Base-by-base conservation (phyloP, 2,329 filamentous ascomycete species). In the Monascus ruber region DNA sequence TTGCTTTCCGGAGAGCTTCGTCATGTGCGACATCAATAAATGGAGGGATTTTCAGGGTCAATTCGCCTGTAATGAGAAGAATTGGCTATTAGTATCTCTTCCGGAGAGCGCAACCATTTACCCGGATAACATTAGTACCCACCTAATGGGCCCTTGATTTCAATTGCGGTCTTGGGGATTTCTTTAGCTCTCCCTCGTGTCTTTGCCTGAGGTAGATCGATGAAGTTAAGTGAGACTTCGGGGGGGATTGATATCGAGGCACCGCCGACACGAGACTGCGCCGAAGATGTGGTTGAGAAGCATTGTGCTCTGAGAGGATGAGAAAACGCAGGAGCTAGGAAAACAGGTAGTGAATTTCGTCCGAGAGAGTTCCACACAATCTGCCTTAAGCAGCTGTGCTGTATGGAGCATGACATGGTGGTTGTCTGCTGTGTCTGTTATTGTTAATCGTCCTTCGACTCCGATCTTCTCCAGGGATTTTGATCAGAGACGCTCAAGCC, bases 91-190 rank as follows among this genome's bases (percentile, higher is more conserved):
- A 48, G 42, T 35, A 37, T 25, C 9, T 17, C 17, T 17, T 17
- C 17, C 17, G 17, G 17, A 17, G 17, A 17, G 17, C 17, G 17
- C 3, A 17, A 17, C 17, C 3, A 17, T 17, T 17, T 17, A 17
- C 17, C 17, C 17, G 17, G 17, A 17, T 17, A 17, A 17, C 8
- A 26, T 6, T 6, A 5, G 33, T 11, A 46, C 71, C 43, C 63
- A 84, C 81, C 89, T 50, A 91, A 65, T 3, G 89, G 89, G 5
- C 89, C 89, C 53, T 80, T 77, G 33, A 95, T 76, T 37, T 82
- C 79, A 38, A 94, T 76, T 2, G 59, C 58, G 33, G 70, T 82
- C 49, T 78, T 76, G 54, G 75, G 79, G 27, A 75, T 68, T 50
- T 79, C 74, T 46, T 71, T 69, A 48, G 77, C 70, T 45, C 77